These are phyloP conservation scores for Jacaranda mimosifolia DNA, from an alignment of 257 asterid genomes.

Conservation along the genomic window DNA sequence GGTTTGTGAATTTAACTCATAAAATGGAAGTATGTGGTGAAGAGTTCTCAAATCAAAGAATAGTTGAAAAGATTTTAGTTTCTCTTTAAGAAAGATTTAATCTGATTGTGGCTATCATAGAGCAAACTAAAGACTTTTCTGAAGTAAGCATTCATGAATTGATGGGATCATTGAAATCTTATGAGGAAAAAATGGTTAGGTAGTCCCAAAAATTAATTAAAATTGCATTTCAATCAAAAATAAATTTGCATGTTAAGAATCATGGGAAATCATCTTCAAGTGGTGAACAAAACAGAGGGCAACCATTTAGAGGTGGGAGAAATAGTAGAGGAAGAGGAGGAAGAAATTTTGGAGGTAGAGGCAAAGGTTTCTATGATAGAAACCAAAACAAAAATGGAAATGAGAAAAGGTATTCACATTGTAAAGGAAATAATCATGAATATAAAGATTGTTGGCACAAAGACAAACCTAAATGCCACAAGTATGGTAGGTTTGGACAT, in stretches of 20 bases:
- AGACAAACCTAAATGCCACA: too few species aligned
- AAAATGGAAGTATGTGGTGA: conserved; percentile 16
- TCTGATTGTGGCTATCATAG: conserved; percentile 3
- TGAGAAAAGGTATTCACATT: not conserved
- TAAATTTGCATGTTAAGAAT: not conserved
- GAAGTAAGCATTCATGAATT: conserved; percentile 11
- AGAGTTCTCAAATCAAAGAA: not conserved
- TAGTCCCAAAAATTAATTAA: conserved; percentile 20
- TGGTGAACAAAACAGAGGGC: not conserved
- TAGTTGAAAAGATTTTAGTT: conserved; percentile 9
- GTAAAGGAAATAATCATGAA: not conserved
- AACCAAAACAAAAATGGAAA: not conserved
- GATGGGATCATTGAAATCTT: conserved; percentile 12
- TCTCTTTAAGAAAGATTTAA: conserved; percentile 7
- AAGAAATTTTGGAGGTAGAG: too few species aligned
- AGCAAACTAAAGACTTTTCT: conserved; percentile 9
- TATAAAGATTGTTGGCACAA: conserved; percentile 5
- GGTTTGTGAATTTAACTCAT: not conserved
- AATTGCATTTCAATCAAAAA: conserved; percentile 16
- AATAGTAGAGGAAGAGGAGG: not conserved
- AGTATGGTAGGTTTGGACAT: not conserved
- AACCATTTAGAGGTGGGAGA: not conserved
- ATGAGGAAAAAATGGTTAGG: conserved; percentile 7
- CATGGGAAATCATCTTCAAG: not conserved
- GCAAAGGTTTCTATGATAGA: not conserved